Evolutionary conservation across 176 grass and related monocot species (phyloP).

Genomic region (Triticum aestivum): IWGSC_CS_RefSeq_v2.1 NC_057798.1:706035059-706035558

Average conservation of each 20-base stretch:
- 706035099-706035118: neutral
- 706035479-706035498: neutral
- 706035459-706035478: neutral
- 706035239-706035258: slow-evolving; percentile 1
- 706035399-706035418: slow-evolving; percentile 85
- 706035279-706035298: neutral
- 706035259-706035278: neutral
- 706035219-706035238: neutral
- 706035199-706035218: neutral
- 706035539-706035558: slow-evolving; percentile 97
- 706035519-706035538: slow-evolving; percentile 3
- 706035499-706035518: neutral
- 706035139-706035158: neutral
- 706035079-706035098: slow-evolving; percentile 50
- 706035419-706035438: slow-evolving; percentile 67
- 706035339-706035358: neutral
- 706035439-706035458: slow-evolving; percentile 66
- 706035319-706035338: neutral
- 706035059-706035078: slow-evolving; percentile 89
- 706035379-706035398: slow-evolving; percentile 53
- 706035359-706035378: neutral
- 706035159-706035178: neutral
- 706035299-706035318: neutral
- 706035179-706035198: neutral
- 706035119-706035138: neutral